These are phyloP conservation scores for Crithidia expoeki DNA, from an alignment of 208 protist genomes.

Conservation along the genomic window DNA sequence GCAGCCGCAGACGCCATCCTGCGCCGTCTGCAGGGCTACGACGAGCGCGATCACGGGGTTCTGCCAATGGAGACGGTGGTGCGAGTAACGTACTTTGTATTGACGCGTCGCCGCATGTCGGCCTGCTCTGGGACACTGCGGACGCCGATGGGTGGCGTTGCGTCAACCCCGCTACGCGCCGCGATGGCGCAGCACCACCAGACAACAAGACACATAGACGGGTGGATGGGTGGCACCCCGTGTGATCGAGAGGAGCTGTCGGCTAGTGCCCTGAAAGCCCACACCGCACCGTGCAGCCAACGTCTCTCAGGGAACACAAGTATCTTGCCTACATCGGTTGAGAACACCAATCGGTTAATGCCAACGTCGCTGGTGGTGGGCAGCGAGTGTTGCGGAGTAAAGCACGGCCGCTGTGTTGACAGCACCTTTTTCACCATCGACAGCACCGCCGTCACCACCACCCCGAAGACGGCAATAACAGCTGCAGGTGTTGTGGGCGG, in stretches of 20 bases:
- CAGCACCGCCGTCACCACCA: neutral
- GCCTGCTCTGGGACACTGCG: conserved; percentile 28
- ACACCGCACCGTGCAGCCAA: neutral
- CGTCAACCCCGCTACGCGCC: conserved; percentile 27
- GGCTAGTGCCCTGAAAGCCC: neutral
- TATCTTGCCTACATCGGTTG: neutral
- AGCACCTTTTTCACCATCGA: neutral
- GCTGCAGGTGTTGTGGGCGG: too few species aligned
- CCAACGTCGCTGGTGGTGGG: neutral
- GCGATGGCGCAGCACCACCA: conserved; percentile 17
- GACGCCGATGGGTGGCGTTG: conserved; percentile 25
- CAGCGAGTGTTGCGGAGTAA: neutral
- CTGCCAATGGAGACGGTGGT: conserved; percentile 70
- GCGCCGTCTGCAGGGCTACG: conserved; percentile 70
- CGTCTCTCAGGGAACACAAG: neutral
- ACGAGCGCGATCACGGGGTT: conserved; percentile 48
- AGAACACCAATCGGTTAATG: too few species aligned
- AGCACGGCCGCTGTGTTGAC: neutral
- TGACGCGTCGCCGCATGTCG: conserved; percentile 35
- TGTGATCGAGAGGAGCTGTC: neutral
- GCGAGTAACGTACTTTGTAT: conserved; percentile 52
- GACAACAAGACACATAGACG: too few species aligned
- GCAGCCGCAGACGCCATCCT: conserved; percentile 45
- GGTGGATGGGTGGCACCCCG: too few species aligned
- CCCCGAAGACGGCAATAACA: neutral